phyloP scores from a whole-genome alignment of 192 early-diverging fungal genomes.

The Coemansia sp. region DNA sequence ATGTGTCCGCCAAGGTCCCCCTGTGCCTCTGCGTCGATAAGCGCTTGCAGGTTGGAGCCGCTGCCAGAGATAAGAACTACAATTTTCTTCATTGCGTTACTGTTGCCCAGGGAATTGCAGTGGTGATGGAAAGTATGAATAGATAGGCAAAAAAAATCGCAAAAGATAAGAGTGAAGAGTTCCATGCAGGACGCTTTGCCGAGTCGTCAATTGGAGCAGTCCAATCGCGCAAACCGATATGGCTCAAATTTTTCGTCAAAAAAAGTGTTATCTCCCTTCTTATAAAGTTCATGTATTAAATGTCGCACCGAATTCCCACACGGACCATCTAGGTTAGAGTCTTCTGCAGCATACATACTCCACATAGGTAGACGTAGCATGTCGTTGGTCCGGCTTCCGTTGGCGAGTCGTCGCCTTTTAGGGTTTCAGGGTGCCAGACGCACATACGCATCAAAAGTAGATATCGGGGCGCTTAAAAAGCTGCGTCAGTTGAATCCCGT shows the following conservation, averaged over 20 bases:
- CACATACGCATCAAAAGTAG: constrained; percentile 47
- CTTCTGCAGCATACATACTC: too few species aligned
- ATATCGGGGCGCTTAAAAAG: constrained; percentile 63
- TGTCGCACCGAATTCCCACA: too few species aligned
- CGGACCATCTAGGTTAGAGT: too few species aligned
- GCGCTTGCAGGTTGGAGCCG: constrained; percentile 94
- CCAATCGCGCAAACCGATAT: too few species aligned
- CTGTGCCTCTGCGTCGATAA: constrained; percentile 75
- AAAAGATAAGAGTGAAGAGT: not conserved
- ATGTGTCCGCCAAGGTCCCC: constrained; percentile 66
- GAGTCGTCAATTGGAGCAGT: too few species aligned
- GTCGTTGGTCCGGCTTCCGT: not conserved
- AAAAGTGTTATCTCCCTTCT: too few species aligned
- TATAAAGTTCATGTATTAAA: too few species aligned
- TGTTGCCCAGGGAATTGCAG: not conserved
- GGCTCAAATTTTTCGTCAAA: too few species aligned
- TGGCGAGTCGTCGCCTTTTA: not conserved
- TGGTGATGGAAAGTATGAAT: not conserved
- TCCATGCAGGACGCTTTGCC: not conserved
- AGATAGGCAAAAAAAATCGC: not conserved
- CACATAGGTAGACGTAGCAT: too few species aligned
- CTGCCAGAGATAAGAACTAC: constrained; percentile 94
- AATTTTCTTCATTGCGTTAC: constrained; percentile 50
- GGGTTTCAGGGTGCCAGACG: not conserved
- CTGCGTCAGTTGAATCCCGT: constrained; percentile 79